Conservation (phyloP, 1,284 basidiomycete genomes). For the Moesziomyces sp. region DNA sequence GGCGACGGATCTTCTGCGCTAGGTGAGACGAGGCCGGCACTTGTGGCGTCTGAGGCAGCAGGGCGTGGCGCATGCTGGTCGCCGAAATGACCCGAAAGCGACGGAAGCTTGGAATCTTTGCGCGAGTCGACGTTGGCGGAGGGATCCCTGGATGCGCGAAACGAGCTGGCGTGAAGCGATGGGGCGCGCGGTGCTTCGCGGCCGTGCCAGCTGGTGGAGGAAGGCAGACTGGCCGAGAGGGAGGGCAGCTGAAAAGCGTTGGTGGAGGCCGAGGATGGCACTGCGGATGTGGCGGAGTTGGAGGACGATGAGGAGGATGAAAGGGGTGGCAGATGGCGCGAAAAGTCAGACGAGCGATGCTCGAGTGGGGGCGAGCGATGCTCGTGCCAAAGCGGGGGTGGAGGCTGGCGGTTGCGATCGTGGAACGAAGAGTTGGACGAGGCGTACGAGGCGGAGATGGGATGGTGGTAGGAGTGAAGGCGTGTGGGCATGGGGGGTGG, state of each 20-base stretch:
- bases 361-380: conserved; percentile 34
- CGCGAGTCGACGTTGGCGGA: conserved; percentile 3
- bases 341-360: conserved; percentile 31
- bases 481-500: conserved; percentile 37
- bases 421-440: conserved; percentile 16
- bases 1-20: conserved; percentile 13
- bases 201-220: conserved; percentile 33
- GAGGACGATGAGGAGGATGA: conserved; percentile 8
- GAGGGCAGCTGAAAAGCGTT: conserved; percentile 37
- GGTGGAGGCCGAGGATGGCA: not conserved
- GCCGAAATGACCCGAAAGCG: conserved; percentile 20
- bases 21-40: conserved; percentile 20
- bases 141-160: conserved; percentile 17
- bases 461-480: conserved; percentile 44
- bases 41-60: not conserved
- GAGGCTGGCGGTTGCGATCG: conserved; percentile 25
- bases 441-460: conserved; percentile 41
- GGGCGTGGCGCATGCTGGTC: conserved; percentile 11
- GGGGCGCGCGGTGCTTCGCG: conserved; percentile 6
- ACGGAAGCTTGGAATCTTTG: conserved; percentile 20
- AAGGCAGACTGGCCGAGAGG: conserved; percentile 34
- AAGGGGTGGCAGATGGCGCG: conserved; percentile 35
- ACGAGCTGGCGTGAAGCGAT: conserved; percentile 4
- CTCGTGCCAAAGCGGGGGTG: conserved; percentile 29
- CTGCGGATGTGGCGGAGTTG: conserved; percentile 11